Conservation (phyloP, 345 rosid species). For the Conringia planisiliqua region DNA sequence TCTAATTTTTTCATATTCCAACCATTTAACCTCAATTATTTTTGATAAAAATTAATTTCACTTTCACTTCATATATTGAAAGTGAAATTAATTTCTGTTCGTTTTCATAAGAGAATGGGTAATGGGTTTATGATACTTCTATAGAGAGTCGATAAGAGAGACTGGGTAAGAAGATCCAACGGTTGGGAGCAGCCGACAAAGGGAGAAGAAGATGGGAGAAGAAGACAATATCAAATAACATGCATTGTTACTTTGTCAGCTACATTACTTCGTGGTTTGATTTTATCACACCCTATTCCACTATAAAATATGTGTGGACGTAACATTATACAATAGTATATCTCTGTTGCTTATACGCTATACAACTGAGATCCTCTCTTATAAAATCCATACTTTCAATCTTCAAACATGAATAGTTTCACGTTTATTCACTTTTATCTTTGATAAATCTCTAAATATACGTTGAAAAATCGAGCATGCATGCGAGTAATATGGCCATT, state of each 20-base stretch:
- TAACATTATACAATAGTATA: neutral
- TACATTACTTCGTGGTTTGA: conserved; percentile 20
- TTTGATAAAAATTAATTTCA: too few species aligned
- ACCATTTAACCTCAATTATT: too few species aligned
- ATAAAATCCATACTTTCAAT: neutral
- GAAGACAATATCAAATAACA: conserved; percentile 32
- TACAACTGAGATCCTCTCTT: conserved; percentile 13
- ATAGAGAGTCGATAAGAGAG: neutral
- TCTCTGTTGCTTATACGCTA: conserved; percentile 9
- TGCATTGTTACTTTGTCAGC: conserved; percentile 18
- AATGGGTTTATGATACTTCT: neutral
- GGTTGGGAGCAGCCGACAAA: conserved; percentile 22
- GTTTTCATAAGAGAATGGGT: too few species aligned
- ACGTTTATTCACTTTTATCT: neutral
- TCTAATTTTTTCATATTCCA: too few species aligned
- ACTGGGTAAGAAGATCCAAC: neutral
- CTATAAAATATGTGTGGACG: neutral
- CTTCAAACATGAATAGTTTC: neutral
- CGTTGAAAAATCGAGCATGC: neutral
- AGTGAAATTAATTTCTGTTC: too few species aligned
- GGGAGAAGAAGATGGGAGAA: conserved; percentile 18
- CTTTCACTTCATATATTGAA: too few species aligned
- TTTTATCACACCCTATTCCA: conserved; percentile 10
- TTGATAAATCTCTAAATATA: neutral
- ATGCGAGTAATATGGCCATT: neutral